A percentile compares a stretch with the other conserved stretches of the same genome.
Evolutionary conservation across 257 asterid species (phyloP).

Genomic region (Penstemon barbatus): DNA sequence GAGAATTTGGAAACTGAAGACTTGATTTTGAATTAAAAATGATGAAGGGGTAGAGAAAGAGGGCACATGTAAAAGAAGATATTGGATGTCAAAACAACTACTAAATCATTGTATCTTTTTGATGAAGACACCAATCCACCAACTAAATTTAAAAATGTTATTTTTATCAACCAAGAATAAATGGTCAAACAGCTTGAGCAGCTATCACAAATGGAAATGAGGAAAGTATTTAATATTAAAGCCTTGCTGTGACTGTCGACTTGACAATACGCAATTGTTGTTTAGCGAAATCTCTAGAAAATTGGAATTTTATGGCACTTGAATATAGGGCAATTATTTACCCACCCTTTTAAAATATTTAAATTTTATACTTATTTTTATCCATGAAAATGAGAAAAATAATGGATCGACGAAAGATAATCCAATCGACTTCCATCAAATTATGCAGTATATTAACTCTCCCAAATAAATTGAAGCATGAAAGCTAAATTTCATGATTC

Average conservation of each 20-base stretch:
- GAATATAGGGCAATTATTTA: too few relatives aligned
- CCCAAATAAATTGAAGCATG: too few relatives aligned
- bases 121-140: conserved; percentile 14
- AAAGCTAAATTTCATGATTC: too few relatives aligned
- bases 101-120: neutral
- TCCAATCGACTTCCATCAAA: too few relatives aligned
- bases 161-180: neutral
- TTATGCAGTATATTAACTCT: too few relatives aligned
- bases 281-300: too few relatives aligned
- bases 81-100: neutral
- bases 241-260: neutral
- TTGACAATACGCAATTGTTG: too few relatives aligned
- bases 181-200: neutral
- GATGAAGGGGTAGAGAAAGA: neutral
- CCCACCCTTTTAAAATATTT: too few relatives aligned
- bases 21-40: conserved; percentile 22
- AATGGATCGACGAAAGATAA: too few relatives aligned
- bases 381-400: too few relatives aligned
- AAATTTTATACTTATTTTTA: too few relatives aligned
- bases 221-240: neutral
- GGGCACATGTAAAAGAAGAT: conserved; percentile 19
- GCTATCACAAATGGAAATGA: conserved; percentile 6
- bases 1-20: neutral
- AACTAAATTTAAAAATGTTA: conserved; percentile 12
- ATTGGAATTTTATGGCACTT: too few relatives aligned